Percentiles rank a stretch among this genome's conserved stretches.
These are phyloP conservation scores for Podaxis sp. DNA, from an alignment of 768 basidiomycete species.

Conservation along the genomic window DNA sequence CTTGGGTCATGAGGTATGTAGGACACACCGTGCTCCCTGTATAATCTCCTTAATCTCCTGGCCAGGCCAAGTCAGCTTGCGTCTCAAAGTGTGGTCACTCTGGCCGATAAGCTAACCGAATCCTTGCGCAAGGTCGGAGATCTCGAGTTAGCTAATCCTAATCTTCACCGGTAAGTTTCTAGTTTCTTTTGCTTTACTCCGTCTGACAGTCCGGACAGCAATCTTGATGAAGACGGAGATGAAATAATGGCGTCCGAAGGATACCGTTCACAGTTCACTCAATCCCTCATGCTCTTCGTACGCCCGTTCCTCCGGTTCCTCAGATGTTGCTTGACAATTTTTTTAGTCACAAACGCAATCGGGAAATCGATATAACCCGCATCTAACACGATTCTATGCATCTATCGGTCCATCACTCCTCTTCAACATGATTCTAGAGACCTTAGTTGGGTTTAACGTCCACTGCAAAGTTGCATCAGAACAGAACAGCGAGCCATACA, in stretches of 20 bases:
- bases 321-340: neutral
- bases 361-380: slow-evolving; percentile 70
- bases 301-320: slow-evolving; percentile 27
- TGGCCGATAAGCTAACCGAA: slow-evolving; percentile 74
- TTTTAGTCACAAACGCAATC: slow-evolving; percentile 78
- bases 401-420: slow-evolving; percentile 53
- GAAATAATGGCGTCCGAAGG: slow-evolving; percentile 57
- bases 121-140: slow-evolving; percentile 71
- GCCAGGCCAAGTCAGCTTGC: slow-evolving; percentile 71
- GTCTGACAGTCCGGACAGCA: slow-evolving; percentile 17
- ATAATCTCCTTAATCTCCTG: neutral
- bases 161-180: slow-evolving; percentile 33
- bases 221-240: slow-evolving; percentile 56
- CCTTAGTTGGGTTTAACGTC: slow-evolving; percentile 47
- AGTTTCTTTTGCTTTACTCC: neutral
- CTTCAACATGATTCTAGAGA: slow-evolving; percentile 52
- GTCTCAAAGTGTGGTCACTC: slow-evolving; percentile 42
- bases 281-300: slow-evolving; percentile 80
- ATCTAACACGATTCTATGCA: slow-evolving; percentile 82
- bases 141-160: slow-evolving; percentile 67
- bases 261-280: slow-evolving; percentile 73
- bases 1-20: slow-evolving; percentile 72
- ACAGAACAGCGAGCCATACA: slow-evolving; percentile 19
- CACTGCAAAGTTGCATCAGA: slow-evolving; percentile 40
- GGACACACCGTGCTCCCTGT: neutral